phyloP scores from a whole-genome alignment of 1,284 basidiomycete species.

The Rhodofomes roseus region DNA sequence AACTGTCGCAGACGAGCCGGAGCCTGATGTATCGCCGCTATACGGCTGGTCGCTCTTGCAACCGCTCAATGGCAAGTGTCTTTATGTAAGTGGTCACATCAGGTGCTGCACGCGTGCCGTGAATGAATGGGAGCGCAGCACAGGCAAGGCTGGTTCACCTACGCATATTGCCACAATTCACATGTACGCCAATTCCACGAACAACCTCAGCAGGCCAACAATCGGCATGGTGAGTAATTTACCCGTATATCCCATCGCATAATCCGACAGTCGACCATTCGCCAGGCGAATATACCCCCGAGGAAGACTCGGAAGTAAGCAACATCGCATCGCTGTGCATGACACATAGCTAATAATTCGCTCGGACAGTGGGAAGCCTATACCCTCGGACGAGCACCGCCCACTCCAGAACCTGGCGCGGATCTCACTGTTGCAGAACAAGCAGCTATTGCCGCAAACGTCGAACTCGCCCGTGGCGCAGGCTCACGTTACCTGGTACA shows the following conservation, averaged over 20 bases:
- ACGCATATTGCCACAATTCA: constrained; percentile 90
- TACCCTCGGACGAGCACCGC: constrained; percentile 71
- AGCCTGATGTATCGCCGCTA: constrained; percentile 58
- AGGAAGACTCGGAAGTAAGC: constrained; percentile 76
- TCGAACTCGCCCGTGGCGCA: constrained; percentile 70
- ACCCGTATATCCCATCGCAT: not conserved
- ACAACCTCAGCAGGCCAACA: constrained; percentile 50
- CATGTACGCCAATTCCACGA: constrained; percentile 90
- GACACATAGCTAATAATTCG: constrained; percentile 4
- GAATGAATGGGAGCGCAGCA: constrained; percentile 41
- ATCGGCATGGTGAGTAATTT: constrained; percentile 53
- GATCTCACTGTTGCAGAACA: constrained; percentile 68
- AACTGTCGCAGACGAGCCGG: constrained; percentile 44
- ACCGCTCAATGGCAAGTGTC: constrained; percentile 69
- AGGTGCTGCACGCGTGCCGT: constrained; percentile 3
- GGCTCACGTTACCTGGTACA: constrained; percentile 91
- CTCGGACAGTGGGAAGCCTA: constrained; percentile 71
- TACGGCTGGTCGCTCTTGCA: constrained; percentile 79
- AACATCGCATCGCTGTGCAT: constrained; percentile 20
- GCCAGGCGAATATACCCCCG: constrained; percentile 65
- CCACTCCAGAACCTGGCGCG: constrained; percentile 51
- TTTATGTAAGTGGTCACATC: constrained; percentile 61
- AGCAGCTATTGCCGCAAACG: constrained; percentile 54
- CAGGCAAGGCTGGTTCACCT: constrained; percentile 92
- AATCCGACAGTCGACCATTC: not conserved